These are phyloP conservation scores for Aspergillus latus DNA, from an alignment of 2,329 filamentous ascomycete species.

Conservation along the genomic window DNA sequence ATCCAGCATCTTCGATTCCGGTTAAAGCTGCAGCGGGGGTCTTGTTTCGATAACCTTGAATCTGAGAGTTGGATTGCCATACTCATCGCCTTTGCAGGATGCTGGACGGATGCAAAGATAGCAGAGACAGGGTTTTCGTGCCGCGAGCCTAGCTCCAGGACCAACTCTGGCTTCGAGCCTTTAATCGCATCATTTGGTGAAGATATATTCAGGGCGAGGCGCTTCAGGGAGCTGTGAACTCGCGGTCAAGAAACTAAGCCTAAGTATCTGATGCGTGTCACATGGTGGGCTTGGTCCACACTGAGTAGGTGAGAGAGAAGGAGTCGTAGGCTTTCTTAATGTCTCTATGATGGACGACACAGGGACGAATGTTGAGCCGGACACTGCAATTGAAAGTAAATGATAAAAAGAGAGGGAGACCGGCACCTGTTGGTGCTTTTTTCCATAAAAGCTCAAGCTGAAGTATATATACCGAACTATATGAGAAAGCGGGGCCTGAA, in stretches of 20 bases:
- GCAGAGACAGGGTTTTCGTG: constrained; percentile 38
- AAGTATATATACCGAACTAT: background rate
- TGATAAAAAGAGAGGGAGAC: too few species aligned
- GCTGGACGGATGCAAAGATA: constrained; percentile 17
- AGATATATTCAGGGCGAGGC: constrained; percentile 10
- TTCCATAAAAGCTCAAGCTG: background rate
- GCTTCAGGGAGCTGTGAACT: too few species aligned
- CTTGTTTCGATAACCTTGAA: constrained; percentile 44
- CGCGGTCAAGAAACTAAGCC: constrained; percentile 24
- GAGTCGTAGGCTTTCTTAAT: constrained; percentile 36
- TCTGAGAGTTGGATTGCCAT: background rate
- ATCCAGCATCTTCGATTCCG: constrained; percentile 34
- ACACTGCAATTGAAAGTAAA: too few species aligned
- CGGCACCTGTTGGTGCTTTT: too few species aligned
- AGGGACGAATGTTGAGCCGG: too few species aligned
- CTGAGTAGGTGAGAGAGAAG: constrained; percentile 38
- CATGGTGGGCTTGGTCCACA: constrained; percentile 34
- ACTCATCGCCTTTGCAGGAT: background rate
- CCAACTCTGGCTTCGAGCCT: constrained; percentile 14
- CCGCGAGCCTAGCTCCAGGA: constrained; percentile 47
- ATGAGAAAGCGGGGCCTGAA: background rate
- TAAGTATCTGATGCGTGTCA: constrained; percentile 32
- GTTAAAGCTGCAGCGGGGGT: constrained; percentile 30
- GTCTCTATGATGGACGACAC: background rate
- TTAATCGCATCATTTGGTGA: background rate